Base-by-base conservation (phyloP, 805 yeast genomes). In the Tetrapisispora taiwanensis region DNA sequence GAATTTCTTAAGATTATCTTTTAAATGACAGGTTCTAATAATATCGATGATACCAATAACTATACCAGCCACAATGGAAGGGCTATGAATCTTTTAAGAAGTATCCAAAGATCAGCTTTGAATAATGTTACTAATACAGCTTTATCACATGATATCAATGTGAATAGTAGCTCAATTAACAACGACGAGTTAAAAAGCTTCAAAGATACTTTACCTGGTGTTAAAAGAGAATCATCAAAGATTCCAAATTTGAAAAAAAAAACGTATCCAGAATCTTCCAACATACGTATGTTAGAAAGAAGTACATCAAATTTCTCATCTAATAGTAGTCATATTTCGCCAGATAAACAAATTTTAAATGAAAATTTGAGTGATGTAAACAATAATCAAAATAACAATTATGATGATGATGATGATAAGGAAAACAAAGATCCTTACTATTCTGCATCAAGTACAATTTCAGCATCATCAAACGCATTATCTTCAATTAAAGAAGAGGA, bases 51-150 rank as follows among this genome's bases (percentile, higher is more conserved):
- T 22, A 53, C 49, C 42, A 45, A 15, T 26, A 28, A 26, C 17
- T 26, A 37, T 28, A 37, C 15, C 17, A 37, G 48, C 39, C 55
- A 51, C 35, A 52, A 54, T 43, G 51, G 51, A 27, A 54, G 55
- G 44, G 51, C 56, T 15, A 46, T 51, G 28, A 54, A 47, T 45
- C 35, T 55, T 14, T 44, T 53, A 15, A 49, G 58, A 38, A 58
- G 51, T 39, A 58, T 51, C 12, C 60, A 55, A 44, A 50, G 68
- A 42, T 48, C 63, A 38, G 68, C 65, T 17, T 51, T 63, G 39
- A 56, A 56, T 31, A 63, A 63, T 45, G 68, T 63, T 12, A 63
- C 68, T 17, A 60, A 62, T 42, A 62, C 66, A 10, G 52, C 56
- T 27, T 37, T 54, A 27, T 46, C 55, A 5, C 56, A 56, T 30